phyloP scores from a whole-genome alignment of 2,329 filamentous ascomycete species.

The Calonectria naviculata region DNA sequence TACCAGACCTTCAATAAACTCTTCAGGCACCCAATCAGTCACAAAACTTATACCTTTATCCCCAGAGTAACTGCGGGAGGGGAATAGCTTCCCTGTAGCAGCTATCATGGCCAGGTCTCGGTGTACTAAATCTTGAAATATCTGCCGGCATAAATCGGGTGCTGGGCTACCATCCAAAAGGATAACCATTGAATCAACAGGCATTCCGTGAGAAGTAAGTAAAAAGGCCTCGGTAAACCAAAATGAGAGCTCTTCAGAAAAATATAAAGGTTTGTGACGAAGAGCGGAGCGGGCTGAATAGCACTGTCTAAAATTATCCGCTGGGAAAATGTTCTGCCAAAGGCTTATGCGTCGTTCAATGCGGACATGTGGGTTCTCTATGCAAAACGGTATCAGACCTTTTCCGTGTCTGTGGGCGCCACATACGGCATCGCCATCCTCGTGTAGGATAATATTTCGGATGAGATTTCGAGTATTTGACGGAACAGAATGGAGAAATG shows the following conservation, averaged over 20 bases:
- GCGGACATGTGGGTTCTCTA: slow-evolving; percentile 19
- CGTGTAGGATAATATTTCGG: background rate
- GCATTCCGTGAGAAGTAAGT: background rate
- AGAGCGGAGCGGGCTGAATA: background rate
- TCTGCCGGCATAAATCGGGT: background rate
- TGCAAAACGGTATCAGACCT: slow-evolving; percentile 2
- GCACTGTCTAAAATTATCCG: slow-evolving; percentile 18
- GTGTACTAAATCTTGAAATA: background rate
- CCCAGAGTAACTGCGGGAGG: rapidly evolving
- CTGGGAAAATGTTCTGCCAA: background rate
- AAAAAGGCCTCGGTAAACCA: background rate
- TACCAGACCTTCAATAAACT: background rate
- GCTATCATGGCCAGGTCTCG: background rate
- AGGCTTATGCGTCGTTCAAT: slow-evolving; percentile 22
- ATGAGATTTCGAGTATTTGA: background rate
- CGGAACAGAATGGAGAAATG: slow-evolving; percentile 14
- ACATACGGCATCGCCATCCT: background rate
- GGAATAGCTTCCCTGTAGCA: background rate
- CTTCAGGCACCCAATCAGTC: too few species aligned
- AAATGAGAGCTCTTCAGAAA: background rate
- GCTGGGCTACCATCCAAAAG: background rate
- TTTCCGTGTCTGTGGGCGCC: background rate
- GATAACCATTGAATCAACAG: background rate
- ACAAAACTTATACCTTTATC: too few species aligned
- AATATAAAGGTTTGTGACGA: too few species aligned